Percentiles rank a stretch among this genome's conserved stretches.
Evolutionary conservation across 163 green algal species (phyloP).

Genomic region (Scenedesmus sp.): DNA sequence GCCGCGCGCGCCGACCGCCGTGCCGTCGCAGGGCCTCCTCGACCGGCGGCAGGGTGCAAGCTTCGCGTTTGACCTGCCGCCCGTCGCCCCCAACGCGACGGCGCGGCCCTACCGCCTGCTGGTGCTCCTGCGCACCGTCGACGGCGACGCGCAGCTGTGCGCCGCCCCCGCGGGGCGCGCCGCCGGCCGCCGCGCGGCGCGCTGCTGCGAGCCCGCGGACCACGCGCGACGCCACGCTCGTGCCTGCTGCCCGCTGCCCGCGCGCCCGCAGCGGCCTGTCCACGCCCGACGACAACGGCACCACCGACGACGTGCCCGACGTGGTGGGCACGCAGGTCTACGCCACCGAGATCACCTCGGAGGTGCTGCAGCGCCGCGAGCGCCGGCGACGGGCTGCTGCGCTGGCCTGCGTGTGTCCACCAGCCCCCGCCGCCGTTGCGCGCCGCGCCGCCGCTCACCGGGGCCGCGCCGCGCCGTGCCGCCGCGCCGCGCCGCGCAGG

Average conservation of each 20-base stretch:
- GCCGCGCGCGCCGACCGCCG: neutral
- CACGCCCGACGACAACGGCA: neutral
- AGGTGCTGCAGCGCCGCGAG: neutral
- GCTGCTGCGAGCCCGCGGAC: neutral
- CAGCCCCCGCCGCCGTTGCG: neutral
- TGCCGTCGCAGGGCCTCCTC: neutral
- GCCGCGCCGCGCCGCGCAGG: neutral
- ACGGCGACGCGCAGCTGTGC: constrained; percentile 28
- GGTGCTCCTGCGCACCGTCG: constrained; percentile 19
- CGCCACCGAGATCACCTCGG: constrained; percentile 18
- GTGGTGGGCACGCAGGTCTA: constrained; percentile 18
- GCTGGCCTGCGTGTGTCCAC: neutral
- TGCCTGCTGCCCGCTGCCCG: no score
- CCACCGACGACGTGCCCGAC: constrained; percentile 5
- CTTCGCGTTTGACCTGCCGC: constrained; percentile 11
- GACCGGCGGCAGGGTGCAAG: neutral
- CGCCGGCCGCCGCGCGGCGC: neutral
- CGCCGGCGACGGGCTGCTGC: neutral
- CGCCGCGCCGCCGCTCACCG: neutral
- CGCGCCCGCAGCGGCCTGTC: constrained; percentile 10
- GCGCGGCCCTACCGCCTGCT: constrained; percentile 13
- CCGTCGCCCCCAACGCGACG: neutral
- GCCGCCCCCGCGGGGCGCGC: neutral
- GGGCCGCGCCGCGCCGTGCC: neutral
- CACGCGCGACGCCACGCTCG: neutral